Evolutionary conservation across 108 stramenopile genomes (phyloP).

Genomic region (Mayamaea pseudoterrestris): DNA sequence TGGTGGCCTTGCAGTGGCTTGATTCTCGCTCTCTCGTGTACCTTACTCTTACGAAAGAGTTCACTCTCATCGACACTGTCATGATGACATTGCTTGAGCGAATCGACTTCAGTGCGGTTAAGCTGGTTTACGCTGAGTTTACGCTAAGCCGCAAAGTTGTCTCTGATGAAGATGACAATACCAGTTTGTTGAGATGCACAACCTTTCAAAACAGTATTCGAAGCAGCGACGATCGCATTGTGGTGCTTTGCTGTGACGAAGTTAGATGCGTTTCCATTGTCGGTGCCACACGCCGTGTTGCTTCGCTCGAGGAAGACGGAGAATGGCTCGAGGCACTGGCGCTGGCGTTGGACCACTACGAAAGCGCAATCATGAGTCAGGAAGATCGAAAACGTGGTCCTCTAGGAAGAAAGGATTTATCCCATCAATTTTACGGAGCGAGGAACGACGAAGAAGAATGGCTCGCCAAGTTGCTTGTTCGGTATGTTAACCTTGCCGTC

Average conservation of each 20-base stretch:
- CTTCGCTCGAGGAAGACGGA: slow-evolving; percentile 73
- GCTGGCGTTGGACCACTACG: slow-evolving; percentile 77
- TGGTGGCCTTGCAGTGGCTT: slow-evolving; percentile 77
- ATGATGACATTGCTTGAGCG: slow-evolving; percentile 80
- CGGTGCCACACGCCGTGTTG: slow-evolving; percentile 45
- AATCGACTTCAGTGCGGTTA: slow-evolving; percentile 68
- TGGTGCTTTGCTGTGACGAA: slow-evolving; percentile 64
- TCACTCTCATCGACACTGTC: slow-evolving; percentile 70
- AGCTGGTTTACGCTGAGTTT: slow-evolving; percentile 72
- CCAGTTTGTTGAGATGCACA: slow-evolving; percentile 13
- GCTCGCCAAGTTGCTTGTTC: slow-evolving; percentile 72
- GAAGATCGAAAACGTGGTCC: slow-evolving; percentile 45
- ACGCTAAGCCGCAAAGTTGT: slow-evolving; percentile 38
- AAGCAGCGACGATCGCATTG: slow-evolving; percentile 53
- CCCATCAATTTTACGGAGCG: slow-evolving; percentile 8
- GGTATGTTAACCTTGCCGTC: slow-evolving; percentile 78
- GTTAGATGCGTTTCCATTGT: slow-evolving; percentile 47
- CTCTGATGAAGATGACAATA: neutral
- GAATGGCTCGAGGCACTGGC: slow-evolving; percentile 94
- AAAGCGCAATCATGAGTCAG: slow-evolving; percentile 53
- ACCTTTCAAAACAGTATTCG: slow-evolving; percentile 76
- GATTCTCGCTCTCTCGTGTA: slow-evolving; percentile 62
- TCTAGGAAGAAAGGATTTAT: slow-evolving; percentile 23
- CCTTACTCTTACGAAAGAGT: slow-evolving; percentile 55
- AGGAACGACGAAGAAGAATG: slow-evolving; percentile 71